phyloP scores from a whole-genome alignment of 306 rosid genomes.

The Casuarina glauca region DNA sequence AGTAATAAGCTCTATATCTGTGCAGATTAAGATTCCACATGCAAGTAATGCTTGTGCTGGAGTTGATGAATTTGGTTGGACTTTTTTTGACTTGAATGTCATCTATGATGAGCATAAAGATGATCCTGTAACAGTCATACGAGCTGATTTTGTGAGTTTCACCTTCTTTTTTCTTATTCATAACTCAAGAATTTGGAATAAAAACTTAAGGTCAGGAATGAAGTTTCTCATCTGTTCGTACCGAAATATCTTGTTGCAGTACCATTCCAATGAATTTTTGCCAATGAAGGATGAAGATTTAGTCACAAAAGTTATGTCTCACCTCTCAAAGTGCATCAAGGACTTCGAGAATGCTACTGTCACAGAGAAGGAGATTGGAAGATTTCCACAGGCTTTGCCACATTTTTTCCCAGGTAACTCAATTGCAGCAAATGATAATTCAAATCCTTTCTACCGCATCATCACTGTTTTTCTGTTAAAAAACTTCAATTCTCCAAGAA shows the following conservation, averaged over 20 bases:
- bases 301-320: slow-evolving; percentile 39
- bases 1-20: slow-evolving; percentile 10
- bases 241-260: slow-evolving; percentile 30
- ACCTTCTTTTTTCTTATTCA: neutral
- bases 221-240: neutral
- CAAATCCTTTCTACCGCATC: neutral
- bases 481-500: neutral
- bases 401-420: slow-evolving; percentile 56
- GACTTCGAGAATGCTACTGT: slow-evolving; percentile 39
- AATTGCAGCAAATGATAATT: neutral
- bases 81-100: slow-evolving; percentile 52
- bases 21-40: slow-evolving; percentile 55
- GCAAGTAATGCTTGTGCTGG: slow-evolving; percentile 53
- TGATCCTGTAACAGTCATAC: slow-evolving; percentile 42
- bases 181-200: too few species aligned
- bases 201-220: neutral
- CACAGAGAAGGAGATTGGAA: slow-evolving; percentile 40
- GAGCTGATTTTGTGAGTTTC: slow-evolving; percentile 59
- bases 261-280: slow-evolving; percentile 53
- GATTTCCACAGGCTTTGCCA: slow-evolving; percentile 47
- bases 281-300: slow-evolving; percentile 41
- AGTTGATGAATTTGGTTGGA: slow-evolving; percentile 46
- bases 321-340: slow-evolving; percentile 50
- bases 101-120: slow-evolving; percentile 53
- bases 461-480: neutral